A percentile compares a stretch with the other conserved stretches of the same genome.
These are phyloP conservation scores for Antarctomyces pellizariae DNA, from an alignment of 495 filamentous ascomycete genomes.

Conservation along the genomic window DNA sequence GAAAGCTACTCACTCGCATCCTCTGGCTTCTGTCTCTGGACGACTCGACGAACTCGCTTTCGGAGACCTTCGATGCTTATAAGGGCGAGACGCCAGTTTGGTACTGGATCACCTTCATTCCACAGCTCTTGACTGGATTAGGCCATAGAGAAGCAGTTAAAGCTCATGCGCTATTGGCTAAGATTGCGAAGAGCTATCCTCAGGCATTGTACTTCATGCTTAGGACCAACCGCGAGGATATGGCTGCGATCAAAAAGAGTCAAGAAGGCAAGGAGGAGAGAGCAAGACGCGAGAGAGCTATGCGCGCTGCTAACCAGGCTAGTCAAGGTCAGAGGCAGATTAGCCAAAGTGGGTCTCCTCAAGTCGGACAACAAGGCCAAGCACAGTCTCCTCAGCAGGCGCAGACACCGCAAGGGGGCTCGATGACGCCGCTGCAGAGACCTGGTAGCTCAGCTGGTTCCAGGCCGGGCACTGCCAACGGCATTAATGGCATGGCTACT, in stretches of 20 bases:
- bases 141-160: slow-evolving; percentile 77
- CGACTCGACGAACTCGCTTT: slow-evolving; percentile 57
- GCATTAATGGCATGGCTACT: slow-evolving; percentile 23
- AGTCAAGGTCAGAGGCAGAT: slow-evolving; percentile 23
- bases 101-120: slow-evolving; percentile 99
- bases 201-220: slow-evolving; percentile 90
- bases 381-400: no score
- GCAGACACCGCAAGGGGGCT: no score
- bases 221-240: slow-evolving; percentile 84
- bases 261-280: slow-evolving; percentile 61
- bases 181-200: slow-evolving; percentile 86
- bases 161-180: slow-evolving; percentile 57
- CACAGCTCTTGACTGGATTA: slow-evolving; percentile 75
- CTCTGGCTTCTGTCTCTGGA: slow-evolving; percentile 93
- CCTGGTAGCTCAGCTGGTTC: no score
- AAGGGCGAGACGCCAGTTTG: slow-evolving; percentile 90
- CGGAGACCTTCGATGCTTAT: slow-evolving; percentile 67
- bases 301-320: slow-evolving; percentile 18
- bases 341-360: slow-evolving; percentile 12
- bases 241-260: slow-evolving; percentile 71
- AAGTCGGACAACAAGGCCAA: not conserved
- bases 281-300: slow-evolving; percentile 16
- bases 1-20: slow-evolving; percentile 83
- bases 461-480: slow-evolving; percentile 25
- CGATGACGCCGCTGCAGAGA: slow-evolving; percentile 8